Evolutionary conservation across 1,284 basidiomycete species (phyloP), one percentile per base, ranked within the genome.

Genomic region (Xerocomus minutiporus): DNA sequence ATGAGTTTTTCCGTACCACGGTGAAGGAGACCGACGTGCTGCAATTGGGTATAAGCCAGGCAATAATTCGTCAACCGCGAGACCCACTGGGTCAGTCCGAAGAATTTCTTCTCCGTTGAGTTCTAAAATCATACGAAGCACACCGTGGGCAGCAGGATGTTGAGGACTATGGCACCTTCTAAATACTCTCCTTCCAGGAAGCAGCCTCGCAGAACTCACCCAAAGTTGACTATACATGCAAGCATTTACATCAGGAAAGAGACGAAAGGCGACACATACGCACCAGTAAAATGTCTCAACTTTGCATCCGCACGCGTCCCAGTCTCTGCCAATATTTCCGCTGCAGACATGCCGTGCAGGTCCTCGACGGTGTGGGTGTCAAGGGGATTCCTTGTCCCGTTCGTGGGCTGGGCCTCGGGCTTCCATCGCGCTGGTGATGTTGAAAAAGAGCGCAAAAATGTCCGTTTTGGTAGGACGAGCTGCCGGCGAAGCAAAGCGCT

Each of bases 1-100:
- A 98, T 99, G 52, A 99, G 81, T 75, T 99, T 99, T 72, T 99
- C 96, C 17, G 96, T 99, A 36, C 95, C 96, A 65, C 97, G 86
- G 74, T 99, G 96, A 55, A 99, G 81, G 39, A 99, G 81, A 57
- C 96, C 97, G 64, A 99, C 88, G 67, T 99, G 96, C 89, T 93
- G 60, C 59, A 53, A 40, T 50, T 23, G 35, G 36, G 25, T 35
- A 29, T 59, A 25, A 57, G 50, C 42, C n/a, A n/a, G 4, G 11
- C 8, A 13, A 5, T 4, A 1, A 17, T 34, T 28, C 20, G 48
- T 51, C n/a, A 42, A 48, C 5, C 34, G 44, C 23, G 28, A 36
- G 38, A 77, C 83, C 58, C 60, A 88, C 88, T n/a, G 92, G 91
- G 71, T 96, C 93, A 39, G 91, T 84, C 51, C 92, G 85, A 46